Evolutionary conservation across 345 rosid species (phyloP).

Genomic region (Erucastrum elatum): DNA sequence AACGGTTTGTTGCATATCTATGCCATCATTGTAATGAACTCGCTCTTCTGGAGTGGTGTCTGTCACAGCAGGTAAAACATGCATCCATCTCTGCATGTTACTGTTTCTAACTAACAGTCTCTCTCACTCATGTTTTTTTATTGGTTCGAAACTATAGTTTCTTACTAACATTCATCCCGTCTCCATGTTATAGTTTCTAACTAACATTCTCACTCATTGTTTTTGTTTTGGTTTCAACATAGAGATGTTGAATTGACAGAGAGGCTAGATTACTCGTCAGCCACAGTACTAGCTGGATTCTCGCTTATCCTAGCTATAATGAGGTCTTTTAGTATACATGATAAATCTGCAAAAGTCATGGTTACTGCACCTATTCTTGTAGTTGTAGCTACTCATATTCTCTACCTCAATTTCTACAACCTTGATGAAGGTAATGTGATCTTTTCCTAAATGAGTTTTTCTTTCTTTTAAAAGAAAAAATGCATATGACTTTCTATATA

Average conservation of each 20-base stretch:
- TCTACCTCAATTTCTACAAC: constrained; percentile 74
- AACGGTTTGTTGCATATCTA: constrained; percentile 72
- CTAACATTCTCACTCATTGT: background rate
- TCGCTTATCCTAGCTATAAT: constrained; percentile 64
- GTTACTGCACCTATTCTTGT: constrained; percentile 79
- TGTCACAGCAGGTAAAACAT: constrained; percentile 69
- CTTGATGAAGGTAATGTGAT: constrained; percentile 69
- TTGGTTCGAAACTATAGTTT: no score
- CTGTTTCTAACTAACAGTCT: no score
- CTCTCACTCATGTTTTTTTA: no score
- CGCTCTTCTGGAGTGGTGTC: constrained; percentile 87
- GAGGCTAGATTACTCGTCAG: constrained; percentile 81
- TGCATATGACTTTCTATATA: background rate
- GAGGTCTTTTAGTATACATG: constrained; percentile 66
- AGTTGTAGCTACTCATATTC: constrained; percentile 75
- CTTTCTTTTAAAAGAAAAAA: background rate
- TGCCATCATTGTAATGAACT: constrained; percentile 73
- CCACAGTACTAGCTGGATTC: constrained; percentile 68
- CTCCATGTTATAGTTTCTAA: background rate
- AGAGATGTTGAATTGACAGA: constrained; percentile 82
- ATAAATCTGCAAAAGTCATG: constrained; percentile 84
- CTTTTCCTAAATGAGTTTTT: background rate
- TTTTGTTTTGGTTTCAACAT: constrained; percentile 16
- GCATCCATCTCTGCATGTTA: background rate
- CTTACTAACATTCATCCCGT: background rate